Percentiles rank a stretch among this genome's conserved stretches.
Evolutionary conservation across 2,329 filamentous ascomycete species (phyloP).

Genomic region (Colletotrichum euphorbiae): DNA sequence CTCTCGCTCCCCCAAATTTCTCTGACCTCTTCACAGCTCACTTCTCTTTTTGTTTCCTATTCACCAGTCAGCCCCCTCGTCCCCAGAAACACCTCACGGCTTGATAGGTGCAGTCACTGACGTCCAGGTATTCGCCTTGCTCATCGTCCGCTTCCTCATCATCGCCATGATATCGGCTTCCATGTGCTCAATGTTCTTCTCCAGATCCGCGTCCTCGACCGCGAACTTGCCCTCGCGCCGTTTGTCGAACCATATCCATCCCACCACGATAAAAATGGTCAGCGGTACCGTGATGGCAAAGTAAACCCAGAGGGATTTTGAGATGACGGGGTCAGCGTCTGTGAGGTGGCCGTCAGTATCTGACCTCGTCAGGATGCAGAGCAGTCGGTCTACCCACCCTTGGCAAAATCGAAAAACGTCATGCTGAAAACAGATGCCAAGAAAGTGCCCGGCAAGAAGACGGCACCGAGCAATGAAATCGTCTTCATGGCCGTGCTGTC

Average conservation of each 20-base stretch:
- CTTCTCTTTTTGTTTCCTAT: slow-evolving; percentile 1
- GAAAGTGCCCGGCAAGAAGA: slow-evolving; percentile 73
- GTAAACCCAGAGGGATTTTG: slow-evolving; percentile 70
- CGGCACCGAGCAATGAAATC: slow-evolving; percentile 70
- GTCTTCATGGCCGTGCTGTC: slow-evolving; percentile 75
- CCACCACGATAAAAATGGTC: slow-evolving; percentile 64
- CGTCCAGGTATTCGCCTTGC: slow-evolving; percentile 66
- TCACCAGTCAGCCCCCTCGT: background rate
- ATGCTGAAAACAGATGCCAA: slow-evolving; percentile 74
- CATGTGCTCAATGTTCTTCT: slow-evolving; percentile 67
- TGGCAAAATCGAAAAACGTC: slow-evolving; percentile 74
- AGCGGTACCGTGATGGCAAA: slow-evolving; percentile 71
- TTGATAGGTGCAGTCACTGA: slow-evolving; percentile 49
- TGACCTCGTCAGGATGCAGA: no score
- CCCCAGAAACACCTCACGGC: slow-evolving; percentile 11
- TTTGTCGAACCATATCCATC: slow-evolving; percentile 67
- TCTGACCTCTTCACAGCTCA: background rate
- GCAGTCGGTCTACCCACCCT: slow-evolving; percentile 48
- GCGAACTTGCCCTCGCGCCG: slow-evolving; percentile 61
- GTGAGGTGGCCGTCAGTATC: slow-evolving; percentile 10
- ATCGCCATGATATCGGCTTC: slow-evolving; percentile 68
- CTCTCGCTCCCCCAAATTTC: background rate
- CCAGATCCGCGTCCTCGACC: slow-evolving; percentile 62
- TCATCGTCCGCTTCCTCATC: slow-evolving; percentile 68
- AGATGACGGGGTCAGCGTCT: slow-evolving; percentile 57